Base-by-base conservation (phyloP, 2,329 filamentous ascomycete species). In the Lecanoromycetidae sp. region DNA sequence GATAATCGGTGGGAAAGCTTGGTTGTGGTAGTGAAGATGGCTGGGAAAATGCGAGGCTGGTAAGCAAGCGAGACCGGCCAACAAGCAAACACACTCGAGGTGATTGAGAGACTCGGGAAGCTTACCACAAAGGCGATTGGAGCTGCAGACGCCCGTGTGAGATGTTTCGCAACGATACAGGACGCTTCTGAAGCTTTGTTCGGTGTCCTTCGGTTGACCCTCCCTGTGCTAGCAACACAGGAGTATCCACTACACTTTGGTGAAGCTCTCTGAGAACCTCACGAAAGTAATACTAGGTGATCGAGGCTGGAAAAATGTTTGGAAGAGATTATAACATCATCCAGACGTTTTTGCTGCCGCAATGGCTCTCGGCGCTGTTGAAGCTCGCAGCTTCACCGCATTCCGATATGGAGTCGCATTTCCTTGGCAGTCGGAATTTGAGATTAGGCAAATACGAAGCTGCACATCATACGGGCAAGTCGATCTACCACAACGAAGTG, bases 21-120 rank as follows among this genome's bases (percentile, higher is more conserved):
- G 20, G 30, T 22, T 32, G 29, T 39, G 34, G 29, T 44, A 41
- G 13, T 39, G 34, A 41, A 35, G 47, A 36, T 45, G 47, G 47
- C 41, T 44, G 47, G 23, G 40, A 30, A 46, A 46, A 46, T 22
- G 20, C 35, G 40, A 44, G 40, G 47, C 34, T 39, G 40, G 47
- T 23, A 49, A 29, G 26, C 29, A 44, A 40, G 46, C 35, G 40
- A 49, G 46, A 37, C 34, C 41, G 5, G 27, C 19, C 20, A 38
- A 15, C 26, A 39, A 43, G 39, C 29, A 36, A 34, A 43, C 29
- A 33, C 26, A 6, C 7, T 46, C 40, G 30, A 43, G 17, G 17
- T 43, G 15, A 23, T 33, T 17, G 26, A 29, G n/a, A 38, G 8
- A 7, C 15, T 32, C 4, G 17, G 34, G 26, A 26, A 34, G 36